Evolutionary conservation across 805 yeast species (phyloP).

Genomic region (Hemisphaericaspora nanyangensis): DNA sequence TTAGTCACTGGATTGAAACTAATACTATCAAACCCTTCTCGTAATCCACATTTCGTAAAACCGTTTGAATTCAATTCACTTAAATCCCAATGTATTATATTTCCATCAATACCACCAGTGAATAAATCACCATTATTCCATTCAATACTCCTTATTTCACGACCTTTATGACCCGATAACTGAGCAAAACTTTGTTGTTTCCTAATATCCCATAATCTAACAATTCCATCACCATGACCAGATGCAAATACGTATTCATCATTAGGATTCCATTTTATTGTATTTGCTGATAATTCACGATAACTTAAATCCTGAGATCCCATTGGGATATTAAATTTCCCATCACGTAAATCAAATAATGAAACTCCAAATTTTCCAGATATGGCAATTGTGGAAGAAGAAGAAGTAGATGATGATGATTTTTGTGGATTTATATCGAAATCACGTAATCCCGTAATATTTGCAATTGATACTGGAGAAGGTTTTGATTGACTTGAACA

Average conservation of each 20-base stretch:
- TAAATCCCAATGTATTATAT: conserved; percentile 65
- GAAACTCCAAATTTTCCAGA: conserved; percentile 75
- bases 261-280: conserved; percentile 60
- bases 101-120: conserved; percentile 63
- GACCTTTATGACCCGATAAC: conserved; percentile 52
- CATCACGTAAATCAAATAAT: conserved; percentile 62
- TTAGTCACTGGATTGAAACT: conserved; percentile 30
- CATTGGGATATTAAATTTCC: conserved; percentile 33
- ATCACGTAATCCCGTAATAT: conserved; percentile 45
- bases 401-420: conserved; percentile 38
- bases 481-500: conserved; percentile 40
- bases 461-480: conserved; percentile 52
- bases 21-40: conserved; percentile 44
- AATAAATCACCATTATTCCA: conserved; percentile 58
- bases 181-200: conserved; percentile 49
- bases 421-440: conserved; percentile 39
- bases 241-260: conserved; percentile 64
- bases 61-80: conserved; percentile 14
- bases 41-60: conserved; percentile 36
- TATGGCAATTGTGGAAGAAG: conserved; percentile 54
- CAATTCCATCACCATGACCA: conserved; percentile 52
- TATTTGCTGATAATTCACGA: conserved; percentile 29
- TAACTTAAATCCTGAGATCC: conserved; percentile 9
- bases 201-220: conserved; percentile 75
- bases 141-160: conserved; percentile 39